Evolutionary conservation across 2,329 filamentous ascomycete genomes (phyloP).

Genomic region (Stagonosporopsis chrysanthemi): DNA sequence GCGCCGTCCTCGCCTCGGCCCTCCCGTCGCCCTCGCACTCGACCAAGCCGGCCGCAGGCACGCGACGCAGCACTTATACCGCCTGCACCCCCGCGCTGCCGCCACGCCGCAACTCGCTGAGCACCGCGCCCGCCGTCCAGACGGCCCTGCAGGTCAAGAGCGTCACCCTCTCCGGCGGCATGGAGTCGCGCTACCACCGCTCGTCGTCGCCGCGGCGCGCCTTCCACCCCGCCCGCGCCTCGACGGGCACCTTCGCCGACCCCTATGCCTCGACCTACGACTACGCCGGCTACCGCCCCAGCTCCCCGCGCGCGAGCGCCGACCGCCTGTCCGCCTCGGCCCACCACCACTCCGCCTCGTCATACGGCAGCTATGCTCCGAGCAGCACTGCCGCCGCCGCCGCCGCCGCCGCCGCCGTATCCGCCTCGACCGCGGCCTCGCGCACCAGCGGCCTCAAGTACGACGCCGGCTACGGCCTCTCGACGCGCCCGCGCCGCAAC

Average conservation of each 20-base stretch:
- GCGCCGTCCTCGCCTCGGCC: conserved; percentile 40
- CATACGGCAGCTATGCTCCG: conserved; percentile 31
- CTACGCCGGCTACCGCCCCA: conserved; percentile 27
- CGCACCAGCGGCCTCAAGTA: conserved; percentile 45
- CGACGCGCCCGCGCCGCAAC: conserved; percentile 54
- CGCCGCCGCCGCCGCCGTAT: no score
- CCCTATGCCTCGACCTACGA: conserved; percentile 42
- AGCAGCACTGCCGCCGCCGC: conserved; percentile 30
- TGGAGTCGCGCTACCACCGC: conserved; percentile 48
- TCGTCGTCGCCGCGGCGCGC: conserved; percentile 45
- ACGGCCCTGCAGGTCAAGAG: conserved; percentile 33
- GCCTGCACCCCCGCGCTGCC: conserved; percentile 29
- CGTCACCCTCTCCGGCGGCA: conserved; percentile 32
- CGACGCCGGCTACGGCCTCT: conserved; percentile 50
- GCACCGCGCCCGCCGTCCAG: conserved; percentile 31
- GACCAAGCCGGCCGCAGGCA: conserved; percentile 19
- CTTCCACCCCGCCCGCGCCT: conserved; percentile 45
- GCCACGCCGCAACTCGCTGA: conserved; percentile 35
- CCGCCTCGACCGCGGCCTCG: conserved; percentile 21
- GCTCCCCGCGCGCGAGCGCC: conserved; percentile 46
- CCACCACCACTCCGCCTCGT: conserved; percentile 32
- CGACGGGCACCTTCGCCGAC: conserved; percentile 48
- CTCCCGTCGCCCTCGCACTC: conserved; percentile 14
- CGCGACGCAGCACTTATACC: conserved; percentile 32
- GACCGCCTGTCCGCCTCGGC: conserved; percentile 38